A percentile compares a stretch with the other conserved stretches of the same genome.
Conservation (phyloP, 345 rosid genomes). For the Psidium guajava region DNA sequence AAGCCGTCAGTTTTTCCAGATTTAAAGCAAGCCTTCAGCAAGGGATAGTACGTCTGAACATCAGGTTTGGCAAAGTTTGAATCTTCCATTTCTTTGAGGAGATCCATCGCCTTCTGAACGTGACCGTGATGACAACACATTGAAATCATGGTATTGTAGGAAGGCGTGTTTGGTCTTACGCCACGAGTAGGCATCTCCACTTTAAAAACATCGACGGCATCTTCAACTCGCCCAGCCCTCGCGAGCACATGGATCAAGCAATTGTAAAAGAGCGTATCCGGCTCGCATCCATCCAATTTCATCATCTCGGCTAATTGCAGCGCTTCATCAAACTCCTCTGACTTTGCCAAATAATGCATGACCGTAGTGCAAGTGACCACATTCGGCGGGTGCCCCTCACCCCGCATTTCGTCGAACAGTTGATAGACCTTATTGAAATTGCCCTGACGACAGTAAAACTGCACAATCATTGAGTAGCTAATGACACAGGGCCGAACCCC, state of each 20-base stretch:
- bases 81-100: conserved; percentile 47
- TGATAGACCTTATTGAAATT: conserved; percentile 44
- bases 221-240: conserved; percentile 38
- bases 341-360: conserved; percentile 45
- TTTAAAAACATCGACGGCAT: conserved; percentile 45
- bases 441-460: conserved; percentile 35
- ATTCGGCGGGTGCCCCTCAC: conserved; percentile 52
- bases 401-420: conserved; percentile 58
- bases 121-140: conserved; percentile 51
- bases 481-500: conserved; percentile 56
- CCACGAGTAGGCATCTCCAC: conserved; percentile 44
- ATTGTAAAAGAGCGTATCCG: conserved; percentile 54
- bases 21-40: conserved; percentile 61
- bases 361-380: conserved; percentile 60
- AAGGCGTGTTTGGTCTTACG: conserved; percentile 37
- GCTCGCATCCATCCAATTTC: conserved; percentile 40
- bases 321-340: conserved; percentile 46
- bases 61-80: conserved; percentile 44
- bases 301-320: conserved; percentile 32
- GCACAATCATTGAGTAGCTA: conserved; percentile 63
- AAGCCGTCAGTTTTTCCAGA: conserved; percentile 37
- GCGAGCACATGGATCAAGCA: conserved; percentile 63
- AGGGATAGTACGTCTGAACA: conserved; percentile 55
- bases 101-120: conserved; percentile 31
- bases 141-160: conserved; percentile 73